A percentile compares a stretch with the other conserved stretches of the same genome.
Conservation (phyloP, 495 filamentous ascomycete genomes). For the Thermochaetoides thermophila region DNA sequence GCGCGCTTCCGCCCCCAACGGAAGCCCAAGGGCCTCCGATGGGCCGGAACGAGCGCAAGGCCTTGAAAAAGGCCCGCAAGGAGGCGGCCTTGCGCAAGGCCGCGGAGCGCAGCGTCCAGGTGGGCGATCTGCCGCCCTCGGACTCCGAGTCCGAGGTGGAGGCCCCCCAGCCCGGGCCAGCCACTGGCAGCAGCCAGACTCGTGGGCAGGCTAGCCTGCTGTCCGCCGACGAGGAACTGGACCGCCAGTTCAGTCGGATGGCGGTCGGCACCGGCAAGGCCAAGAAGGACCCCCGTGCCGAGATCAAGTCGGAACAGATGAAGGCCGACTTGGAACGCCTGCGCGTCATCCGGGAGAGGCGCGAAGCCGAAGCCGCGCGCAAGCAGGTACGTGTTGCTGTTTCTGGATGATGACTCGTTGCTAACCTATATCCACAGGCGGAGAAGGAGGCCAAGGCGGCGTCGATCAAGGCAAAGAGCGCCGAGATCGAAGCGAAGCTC, state of each 20-base stretch:
- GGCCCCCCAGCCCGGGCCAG: constrained; percentile 66
- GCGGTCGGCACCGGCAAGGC: constrained; percentile 76
- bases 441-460: constrained; percentile 64
- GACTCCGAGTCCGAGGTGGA: constrained; percentile 43
- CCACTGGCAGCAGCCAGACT: constrained; percentile 67
- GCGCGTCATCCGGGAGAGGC: constrained; percentile 63
- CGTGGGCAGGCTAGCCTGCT: constrained; percentile 36
- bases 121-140: constrained; percentile 71
- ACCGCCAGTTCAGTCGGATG: constrained; percentile 77
- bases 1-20: constrained; percentile 14
- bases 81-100: constrained; percentile 67
- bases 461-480: constrained; percentile 35
- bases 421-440: constrained; percentile 20
- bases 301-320: constrained; percentile 94
- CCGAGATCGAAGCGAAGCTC: constrained; percentile 37
- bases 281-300: constrained; percentile 78
- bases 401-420: background rate
- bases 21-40: constrained; percentile 33
- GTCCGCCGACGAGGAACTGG: constrained; percentile 32
- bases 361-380: constrained; percentile 62
- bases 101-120: constrained; percentile 45
- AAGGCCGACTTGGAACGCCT: constrained; percentile 80
- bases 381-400: constrained; percentile 32
- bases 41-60: constrained; percentile 77
- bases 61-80: constrained; percentile 82